Percentiles rank a stretch among this genome's conserved stretches.
Conservation (phyloP, 2,329 filamentous ascomycete genomes). For the Diaporthe vexans region DNA sequence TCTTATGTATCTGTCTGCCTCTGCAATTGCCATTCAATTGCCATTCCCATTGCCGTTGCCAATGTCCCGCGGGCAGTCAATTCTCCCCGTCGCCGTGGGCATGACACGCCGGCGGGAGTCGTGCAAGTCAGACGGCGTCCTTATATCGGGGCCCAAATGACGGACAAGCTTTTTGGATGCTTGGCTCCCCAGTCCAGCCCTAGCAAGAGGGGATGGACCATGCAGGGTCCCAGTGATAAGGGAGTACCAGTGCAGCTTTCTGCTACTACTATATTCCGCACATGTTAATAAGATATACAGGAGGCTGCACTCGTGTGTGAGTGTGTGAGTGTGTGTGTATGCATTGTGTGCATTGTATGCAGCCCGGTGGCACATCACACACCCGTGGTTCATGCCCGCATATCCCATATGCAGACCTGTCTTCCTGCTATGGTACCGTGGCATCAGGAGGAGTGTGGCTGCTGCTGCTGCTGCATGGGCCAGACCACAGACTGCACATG, state of each 20-base stretch:
- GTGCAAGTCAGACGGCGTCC: constrained; percentile 8
- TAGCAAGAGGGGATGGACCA: constrained; percentile 26
- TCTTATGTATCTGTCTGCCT: not conserved
- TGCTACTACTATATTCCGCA: not conserved
- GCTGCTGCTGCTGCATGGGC: constrained; percentile 2
- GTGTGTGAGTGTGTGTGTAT: not conserved
- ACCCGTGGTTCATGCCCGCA: constrained; percentile 12
- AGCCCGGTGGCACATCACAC: constrained; percentile 10
- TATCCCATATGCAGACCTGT: not conserved
- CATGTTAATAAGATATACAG: not conserved
- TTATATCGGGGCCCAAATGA: not conserved
- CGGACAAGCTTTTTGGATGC: constrained; percentile 31
- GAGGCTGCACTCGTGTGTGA: not conserved
- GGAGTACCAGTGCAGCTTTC: not conserved
- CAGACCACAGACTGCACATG: not conserved
- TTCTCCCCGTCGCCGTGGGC: constrained; percentile 4
- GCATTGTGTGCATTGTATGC: constrained; percentile 3
- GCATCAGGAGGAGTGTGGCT: constrained; percentile 1
- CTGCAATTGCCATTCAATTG: not conserved
- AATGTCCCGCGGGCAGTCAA: not conserved
- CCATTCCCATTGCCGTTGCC: not conserved
- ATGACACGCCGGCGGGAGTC: constrained; percentile 12
- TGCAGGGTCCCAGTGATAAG: constrained; percentile 4
- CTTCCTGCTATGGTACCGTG: not conserved
- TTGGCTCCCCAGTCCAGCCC: constrained; percentile 22